Base-by-base conservation (phyloP, 768 basidiomycete genomes). In the Lyophyllum decastes region DNA sequence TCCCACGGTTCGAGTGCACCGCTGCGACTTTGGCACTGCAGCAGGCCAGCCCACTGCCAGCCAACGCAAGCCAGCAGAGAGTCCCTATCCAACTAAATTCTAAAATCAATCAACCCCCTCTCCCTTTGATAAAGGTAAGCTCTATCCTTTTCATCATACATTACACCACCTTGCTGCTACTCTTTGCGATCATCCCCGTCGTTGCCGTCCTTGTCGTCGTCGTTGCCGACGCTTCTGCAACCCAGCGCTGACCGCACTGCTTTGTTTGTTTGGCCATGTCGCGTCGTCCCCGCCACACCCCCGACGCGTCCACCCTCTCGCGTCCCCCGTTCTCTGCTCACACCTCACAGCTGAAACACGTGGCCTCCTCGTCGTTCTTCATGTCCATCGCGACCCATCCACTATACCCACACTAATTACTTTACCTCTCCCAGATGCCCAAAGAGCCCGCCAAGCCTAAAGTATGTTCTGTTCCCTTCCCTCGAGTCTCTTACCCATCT, bases 381-480 rank as follows among this genome's bases (percentile, higher is more conserved):
- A 49, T 33, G 6, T 12, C 48, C 27, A 25, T 30, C 27, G 30
- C 30, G 30, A 4, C 30, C 30, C 30, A 30, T 30, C 30, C 30
- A 10, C 30, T 10, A 4, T 19, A 17, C 26, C n/a, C 49, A 33
- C 17, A 40, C 55, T 57, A 7, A 56, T 49, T 17, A 51, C 22
- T 17, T 50, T 46, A n/a, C 38, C n/a, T 47, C 58, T 5, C 45
- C 58, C 58, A 84, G 87, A 93, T 92, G 91, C 90, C 90, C 64
- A 92, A 91, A 73, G 89, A 85, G 72, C 72, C 82, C 38, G 41
- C 52, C 41, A 88, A 89, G 75, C 78, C 86, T 62, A 89, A 84
- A 78, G 89, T 90, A 58, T 61, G 84, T 66, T n/a, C n/a, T n/a
- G n/a, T n/a, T n/a, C n/a, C n/a, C n/a, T n/a, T n/a, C n/a, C n/a